Evolutionary conservation across 805 yeast species (phyloP), one percentile per base, ranked within the genome.

Genomic region (Starmerella geochares): DNA sequence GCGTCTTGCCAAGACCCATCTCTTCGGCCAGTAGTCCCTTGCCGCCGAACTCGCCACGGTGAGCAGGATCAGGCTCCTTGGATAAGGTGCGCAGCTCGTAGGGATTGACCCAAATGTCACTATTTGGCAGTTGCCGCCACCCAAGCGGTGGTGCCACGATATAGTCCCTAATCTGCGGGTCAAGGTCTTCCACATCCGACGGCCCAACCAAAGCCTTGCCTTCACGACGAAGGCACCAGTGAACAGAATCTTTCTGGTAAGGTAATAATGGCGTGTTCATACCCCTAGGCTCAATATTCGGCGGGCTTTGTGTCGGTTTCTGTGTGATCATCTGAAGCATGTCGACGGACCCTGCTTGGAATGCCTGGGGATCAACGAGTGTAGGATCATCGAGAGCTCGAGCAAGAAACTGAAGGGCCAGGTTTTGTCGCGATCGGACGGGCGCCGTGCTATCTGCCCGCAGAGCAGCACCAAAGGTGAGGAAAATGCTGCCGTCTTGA

Each of bases 1-100:
- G 79, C 0, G 98, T 90, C 61, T 92, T 92, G 0, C 98, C 98
- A 7, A 92, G 72, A 0, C 98, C 98, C 98, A 92, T 92, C 65
- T 92, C 98, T 60, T 90, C 98, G 1, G 92, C 83, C 29, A 92
- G 64, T 7, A 92, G 67, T 0, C 94, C 96, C 46, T 73, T 71
- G 0, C 67, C 69, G 76, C 80, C 2, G 61, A 43, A 56, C 13
- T 46, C 53, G n/a, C 17, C 44, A 14, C 16, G 20, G 4, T 24
- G 11, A 3, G 13, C 16, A 4, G 46, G 37, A 20, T 7, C 24
- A 7, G 58, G 57, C 11, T 48, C 54, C 9, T 40, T 51, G 3
- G 46, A 39, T 5, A 31, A 25, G 1, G 49, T 36, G 11, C 37
- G 32, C 36, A 57, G 28, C 27, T 48, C 36, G 29, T 60, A 62